A percentile compares a stretch with the other conserved stretches of the same genome.
phyloP scores from a whole-genome alignment of 257 asterid species.

The Nicotiana sylvestris region DNA sequence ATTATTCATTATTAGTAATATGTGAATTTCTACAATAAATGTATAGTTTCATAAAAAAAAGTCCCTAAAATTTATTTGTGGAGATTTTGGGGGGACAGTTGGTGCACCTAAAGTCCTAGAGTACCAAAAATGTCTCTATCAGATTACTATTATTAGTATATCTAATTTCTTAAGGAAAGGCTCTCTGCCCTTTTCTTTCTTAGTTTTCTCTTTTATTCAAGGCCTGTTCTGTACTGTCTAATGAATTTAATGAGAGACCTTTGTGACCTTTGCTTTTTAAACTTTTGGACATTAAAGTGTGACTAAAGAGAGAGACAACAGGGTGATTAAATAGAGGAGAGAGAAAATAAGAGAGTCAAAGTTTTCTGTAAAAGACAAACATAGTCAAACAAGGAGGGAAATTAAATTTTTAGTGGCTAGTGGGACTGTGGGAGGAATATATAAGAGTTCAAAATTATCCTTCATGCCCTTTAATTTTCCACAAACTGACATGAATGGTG shows the following conservation, averaged over 20 bases:
- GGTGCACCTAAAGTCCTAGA: constrained; percentile 34
- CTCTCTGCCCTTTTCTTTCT: background rate
- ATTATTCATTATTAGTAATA: too few species aligned
- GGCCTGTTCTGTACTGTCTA: background rate
- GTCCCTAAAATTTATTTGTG: background rate
- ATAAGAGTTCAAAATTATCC: background rate
- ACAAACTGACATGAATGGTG: background rate
- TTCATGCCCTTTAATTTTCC: background rate
- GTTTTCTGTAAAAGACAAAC: constrained; percentile 12
- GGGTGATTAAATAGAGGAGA: background rate
- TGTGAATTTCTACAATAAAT: too few species aligned
- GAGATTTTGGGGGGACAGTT: constrained; percentile 28
- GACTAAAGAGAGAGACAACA: background rate
- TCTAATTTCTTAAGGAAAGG: background rate
- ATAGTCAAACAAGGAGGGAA: constrained; percentile 13
- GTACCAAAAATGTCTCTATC: constrained; percentile 25
- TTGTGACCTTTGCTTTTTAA: constrained; percentile 15
- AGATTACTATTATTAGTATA: background rate
- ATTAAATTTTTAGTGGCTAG: background rate
- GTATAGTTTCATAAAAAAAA: background rate
- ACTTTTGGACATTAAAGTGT: constrained; percentile 20
- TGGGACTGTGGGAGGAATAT: background rate
- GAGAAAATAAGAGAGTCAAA: constrained; percentile 9
- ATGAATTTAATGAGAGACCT: constrained; percentile 28
- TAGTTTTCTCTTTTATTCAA: background rate